Percentiles rank a stretch among this genome's conserved stretches.
phyloP scores from a whole-genome alignment of 2,329 filamentous ascomycete species.

The Aspergillus fumigatus region DNA sequence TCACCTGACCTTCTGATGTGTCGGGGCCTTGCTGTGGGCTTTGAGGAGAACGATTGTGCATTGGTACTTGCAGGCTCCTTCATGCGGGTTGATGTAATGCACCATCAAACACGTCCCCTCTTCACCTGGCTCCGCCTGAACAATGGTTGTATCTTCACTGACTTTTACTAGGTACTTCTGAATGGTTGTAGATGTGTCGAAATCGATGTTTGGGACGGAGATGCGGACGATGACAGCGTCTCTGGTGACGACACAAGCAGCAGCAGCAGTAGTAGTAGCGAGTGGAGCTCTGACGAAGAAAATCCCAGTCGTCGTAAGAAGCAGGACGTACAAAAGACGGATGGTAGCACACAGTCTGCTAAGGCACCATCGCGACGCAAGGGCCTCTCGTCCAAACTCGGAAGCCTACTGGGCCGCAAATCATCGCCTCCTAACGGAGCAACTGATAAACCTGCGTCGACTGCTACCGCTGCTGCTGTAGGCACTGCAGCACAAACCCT shows the following conservation, averaged over 20 bases:
- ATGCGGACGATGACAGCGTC: slow-evolving; percentile 37
- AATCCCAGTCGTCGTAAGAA: slow-evolving; percentile 14
- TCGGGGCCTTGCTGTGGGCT: neutral
- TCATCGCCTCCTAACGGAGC: slow-evolving; percentile 2
- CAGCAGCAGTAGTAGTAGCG: slow-evolving; percentile 26
- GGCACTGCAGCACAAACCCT: slow-evolving; percentile 5
- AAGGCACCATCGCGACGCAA: slow-evolving; percentile 10
- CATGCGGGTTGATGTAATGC: neutral
- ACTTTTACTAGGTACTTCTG: slow-evolving; percentile 56
- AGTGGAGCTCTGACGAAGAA: slow-evolving; percentile 19
- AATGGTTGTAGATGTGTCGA: slow-evolving; percentile 85
- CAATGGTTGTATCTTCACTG: neutral
- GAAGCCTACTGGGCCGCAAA: slow-evolving; percentile 19
- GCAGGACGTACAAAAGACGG: slow-evolving; percentile 18
- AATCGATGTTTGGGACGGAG: slow-evolving; percentile 90
- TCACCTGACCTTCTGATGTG: neutral
- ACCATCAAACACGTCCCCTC: neutral
- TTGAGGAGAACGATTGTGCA: neutral
- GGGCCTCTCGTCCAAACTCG: slow-evolving; percentile 19
- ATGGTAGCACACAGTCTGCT: neutral
- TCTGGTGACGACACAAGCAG: slow-evolving; percentile 31
- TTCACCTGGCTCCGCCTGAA: neutral
- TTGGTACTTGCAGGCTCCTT: neutral
- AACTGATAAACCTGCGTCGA: neutral
- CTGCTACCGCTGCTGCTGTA: neutral